Percentiles rank a stretch among this genome's conserved stretches.
Conservation (phyloP, 345 rosid species). For the Aquilaria sinensis region DNA sequence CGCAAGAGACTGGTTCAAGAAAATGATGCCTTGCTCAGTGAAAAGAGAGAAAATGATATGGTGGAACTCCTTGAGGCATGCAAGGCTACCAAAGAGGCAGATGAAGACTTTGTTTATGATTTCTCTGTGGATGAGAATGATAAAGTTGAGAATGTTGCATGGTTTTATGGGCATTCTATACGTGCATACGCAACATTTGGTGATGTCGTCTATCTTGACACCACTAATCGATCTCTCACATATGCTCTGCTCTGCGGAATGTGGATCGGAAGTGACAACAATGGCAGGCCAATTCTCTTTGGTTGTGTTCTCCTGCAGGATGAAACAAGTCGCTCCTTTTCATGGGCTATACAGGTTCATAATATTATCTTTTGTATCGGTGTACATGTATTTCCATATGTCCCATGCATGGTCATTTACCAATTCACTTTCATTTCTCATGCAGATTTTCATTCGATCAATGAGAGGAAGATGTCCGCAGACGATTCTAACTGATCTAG, state of each 20-base stretch:
- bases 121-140: constrained; percentile 31
- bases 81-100: constrained; percentile 31
- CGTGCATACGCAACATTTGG: constrained; percentile 24
- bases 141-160: constrained; percentile 38
- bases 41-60: constrained; percentile 33
- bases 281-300: constrained; percentile 34
- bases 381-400: neutral
- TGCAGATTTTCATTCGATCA: constrained; percentile 29
- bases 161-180: constrained; percentile 34
- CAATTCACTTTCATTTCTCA: neutral
- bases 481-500: constrained; percentile 36
- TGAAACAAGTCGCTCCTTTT: constrained; percentile 27
- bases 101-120: constrained; percentile 34
- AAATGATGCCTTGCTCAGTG: constrained; percentile 28
- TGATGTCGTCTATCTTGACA: constrained; percentile 38
- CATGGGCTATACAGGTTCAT: constrained; percentile 42
- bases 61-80: constrained; percentile 33
- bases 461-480: constrained; percentile 42
- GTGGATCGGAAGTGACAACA: constrained; percentile 39
- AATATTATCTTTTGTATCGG: neutral
- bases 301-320: constrained; percentile 34
- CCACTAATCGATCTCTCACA: constrained; percentile 29
- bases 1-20: constrained; percentile 33
- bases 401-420: neutral
- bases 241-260: constrained; percentile 33